Evolutionary conservation across 495 filamentous ascomycete genomes (phyloP), one percentile per base, ranked within the genome.

Genomic region (Penicillium turbatum): DNA sequence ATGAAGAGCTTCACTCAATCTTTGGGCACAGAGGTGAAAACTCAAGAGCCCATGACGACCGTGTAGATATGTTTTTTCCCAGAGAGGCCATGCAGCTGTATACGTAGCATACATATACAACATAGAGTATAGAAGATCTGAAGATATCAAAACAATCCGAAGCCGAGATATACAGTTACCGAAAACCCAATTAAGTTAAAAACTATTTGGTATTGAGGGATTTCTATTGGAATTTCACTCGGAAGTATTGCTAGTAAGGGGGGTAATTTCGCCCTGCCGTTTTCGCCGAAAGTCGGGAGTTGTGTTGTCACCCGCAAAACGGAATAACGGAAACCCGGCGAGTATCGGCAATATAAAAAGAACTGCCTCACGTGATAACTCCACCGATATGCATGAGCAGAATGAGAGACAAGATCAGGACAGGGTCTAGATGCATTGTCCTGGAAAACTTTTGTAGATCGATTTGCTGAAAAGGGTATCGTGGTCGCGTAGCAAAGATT

Each of bases 1-100:
- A 89, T 93, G 83, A 72, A 65, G 47, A 66, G 60, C 40, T 58
- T 76, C 29, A 67, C 62, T 32, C 30, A 53, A 45, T 51, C 35
- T 53, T 55, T 48, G 36, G 49, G 38, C 12, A 11, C 39, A 29
- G 39, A 58, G 35, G 4, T 27, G 24, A 32, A 52, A 37, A 21
- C 15, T 7, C 42, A 55, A 36, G 39, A 49, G 15, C 24, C 51
- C 43, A 35, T 46, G 17, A 35, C 39, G 32, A 36, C 44, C 11
- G 40, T 47, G 36, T 53, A 44, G 17, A 48, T 48, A 26, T 48
- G 21, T 37, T 17, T 19, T n/a, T 6, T 15, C 13, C 19, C 21
- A 24, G 21, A 2, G 8, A 37, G 35, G 5, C 15, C 15, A 37
- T 37, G 1, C 32, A 13, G 5, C 9, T 13, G 32, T 13, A 37